These are phyloP conservation scores for Volutella citrinella DNA, from an alignment of 2,329 filamentous ascomycete species.

Conservation along the genomic window DNA sequence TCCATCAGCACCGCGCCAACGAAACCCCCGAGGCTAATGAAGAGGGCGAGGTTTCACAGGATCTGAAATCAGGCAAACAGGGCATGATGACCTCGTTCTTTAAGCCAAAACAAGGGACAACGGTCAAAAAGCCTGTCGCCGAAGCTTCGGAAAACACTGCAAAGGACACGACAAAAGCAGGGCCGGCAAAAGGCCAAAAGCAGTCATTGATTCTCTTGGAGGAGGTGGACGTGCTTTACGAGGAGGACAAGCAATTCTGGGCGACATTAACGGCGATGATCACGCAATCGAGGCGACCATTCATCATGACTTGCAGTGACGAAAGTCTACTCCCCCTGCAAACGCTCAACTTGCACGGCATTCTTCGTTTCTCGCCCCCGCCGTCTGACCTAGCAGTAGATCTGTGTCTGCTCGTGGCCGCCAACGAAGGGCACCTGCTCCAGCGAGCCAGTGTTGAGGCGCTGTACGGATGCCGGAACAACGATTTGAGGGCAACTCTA, in stretches of 20 bases:
- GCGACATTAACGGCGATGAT: conserved; percentile 74
- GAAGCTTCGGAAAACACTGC: conserved; percentile 19
- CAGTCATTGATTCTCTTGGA: conserved; percentile 93
- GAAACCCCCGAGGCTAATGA: conserved; percentile 24
- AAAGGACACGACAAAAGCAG: conserved; percentile 29
- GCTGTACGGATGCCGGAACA: conserved; percentile 66
- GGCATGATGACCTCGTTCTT: conserved; percentile 82
- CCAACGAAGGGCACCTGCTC: conserved; percentile 83
- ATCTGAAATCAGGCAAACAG: conserved; percentile 68
- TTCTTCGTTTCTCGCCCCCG: conserved; percentile 71
- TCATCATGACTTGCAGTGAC: conserved; percentile 93
- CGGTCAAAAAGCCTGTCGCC: conserved; percentile 26
- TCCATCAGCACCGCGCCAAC: conserved; percentile 49
- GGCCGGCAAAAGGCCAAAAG: conserved; percentile 61
- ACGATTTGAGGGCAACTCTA: conserved; percentile 78
- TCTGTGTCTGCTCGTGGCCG: conserved; percentile 77
- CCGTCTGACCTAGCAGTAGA: conserved; percentile 69
- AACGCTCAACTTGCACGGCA: conserved; percentile 75
- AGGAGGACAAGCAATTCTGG: conserved; percentile 97
- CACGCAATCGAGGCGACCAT: conserved; percentile 80
- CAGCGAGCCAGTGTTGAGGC: conserved; percentile 61
- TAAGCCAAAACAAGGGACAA: conserved; percentile 46
- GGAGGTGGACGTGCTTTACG: conserved; percentile 90
- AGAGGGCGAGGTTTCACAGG: conserved; percentile 38
- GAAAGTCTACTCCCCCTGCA: conserved; percentile 77